Evolutionary conservation across 345 rosid genomes (phyloP).

Genomic region (Citrus mangshanensis): DNA sequence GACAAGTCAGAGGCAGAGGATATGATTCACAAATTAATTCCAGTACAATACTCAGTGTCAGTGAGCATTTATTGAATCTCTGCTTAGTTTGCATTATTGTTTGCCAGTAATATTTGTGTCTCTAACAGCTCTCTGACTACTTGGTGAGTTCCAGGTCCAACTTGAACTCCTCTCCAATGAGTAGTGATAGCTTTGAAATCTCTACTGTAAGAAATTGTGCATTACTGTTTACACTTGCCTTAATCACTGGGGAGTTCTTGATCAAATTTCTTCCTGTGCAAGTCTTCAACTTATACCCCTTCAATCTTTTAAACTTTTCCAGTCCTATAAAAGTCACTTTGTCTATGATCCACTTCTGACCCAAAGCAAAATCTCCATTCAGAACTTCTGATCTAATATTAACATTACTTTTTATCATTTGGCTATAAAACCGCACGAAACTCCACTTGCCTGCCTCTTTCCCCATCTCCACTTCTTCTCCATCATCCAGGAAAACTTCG

Average conservation of each 20-base stretch:
- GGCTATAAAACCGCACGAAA: neutral
- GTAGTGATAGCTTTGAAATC: neutral
- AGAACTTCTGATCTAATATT: neutral
- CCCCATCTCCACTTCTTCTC: neutral
- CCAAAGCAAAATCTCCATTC: neutral
- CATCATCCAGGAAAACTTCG: constrained; percentile 3
- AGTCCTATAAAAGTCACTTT: constrained; percentile 1
- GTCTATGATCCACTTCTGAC: neutral
- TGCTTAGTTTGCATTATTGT: neutral
- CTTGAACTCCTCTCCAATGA: neutral
- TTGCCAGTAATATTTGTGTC: neutral
- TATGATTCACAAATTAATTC: neutral
- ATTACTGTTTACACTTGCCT: neutral
- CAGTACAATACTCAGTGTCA: neutral
- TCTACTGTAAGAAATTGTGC: neutral
- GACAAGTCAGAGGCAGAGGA: too few species aligned
- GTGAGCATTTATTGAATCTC: neutral
- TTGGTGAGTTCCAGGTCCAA: neutral
- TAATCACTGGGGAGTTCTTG: neutral
- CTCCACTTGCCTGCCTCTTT: neutral
- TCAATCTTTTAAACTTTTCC: neutral
- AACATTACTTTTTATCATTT: neutral
- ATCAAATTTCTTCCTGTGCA: neutral
- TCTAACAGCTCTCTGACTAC: neutral
- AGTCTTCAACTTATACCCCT: neutral